Evolutionary conservation across 768 basidiomycete species (phyloP), one percentile per base, ranked within the genome.

Genomic region (Termitomyces sp.): DNA sequence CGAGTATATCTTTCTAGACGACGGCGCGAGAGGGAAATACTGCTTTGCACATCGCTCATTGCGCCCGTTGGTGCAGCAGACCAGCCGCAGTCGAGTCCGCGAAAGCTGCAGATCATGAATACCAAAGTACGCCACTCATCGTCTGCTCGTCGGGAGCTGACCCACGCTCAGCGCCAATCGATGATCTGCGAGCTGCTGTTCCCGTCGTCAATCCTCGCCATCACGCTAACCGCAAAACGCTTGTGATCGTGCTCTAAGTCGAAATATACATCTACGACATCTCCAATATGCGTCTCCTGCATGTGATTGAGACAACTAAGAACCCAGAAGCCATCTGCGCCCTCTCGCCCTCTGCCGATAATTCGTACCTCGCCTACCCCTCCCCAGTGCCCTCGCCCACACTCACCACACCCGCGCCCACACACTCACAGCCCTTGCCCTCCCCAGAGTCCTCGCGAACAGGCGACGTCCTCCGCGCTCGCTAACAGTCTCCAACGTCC

Each of bases 231-330:
- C 87, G 97, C 58, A 96, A 97, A 75, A 91, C 94, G 0, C 85
- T 99, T 49, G 93, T 98, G 35, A 95, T 99, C 67, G 91, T 98
- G 7, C 84, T 99, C 53, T 96, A 98, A 72, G 85, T 85, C n/a
- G 96, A 98, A 74, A 98, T 99, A 50, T 99, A 99, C 78, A 94
- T 98, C 54, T 98, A 98, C 71, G 97, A 99, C 72, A 98, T 98
- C 69, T 92, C 90, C 52, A 99, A 98, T 66, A 98, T 99, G 97
- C 89, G 95, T 59, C 83, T 99, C 33, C 76, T 97, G 42, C 96
- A 98, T 73, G 96, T 98, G 44, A 96, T 98, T 49, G 97, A 99
- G 78, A 98, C 97, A 0, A 89, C 92, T 7, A 86, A 93, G 0
- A 99, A 99, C 72, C 94, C 96, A 2, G 91, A 97, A 70, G 96